Evolutionary conservation across 495 filamentous ascomycete genomes (phyloP), one percentile per base, ranked within the genome.

Genomic region (Staphylotrichum longicolle): DNA sequence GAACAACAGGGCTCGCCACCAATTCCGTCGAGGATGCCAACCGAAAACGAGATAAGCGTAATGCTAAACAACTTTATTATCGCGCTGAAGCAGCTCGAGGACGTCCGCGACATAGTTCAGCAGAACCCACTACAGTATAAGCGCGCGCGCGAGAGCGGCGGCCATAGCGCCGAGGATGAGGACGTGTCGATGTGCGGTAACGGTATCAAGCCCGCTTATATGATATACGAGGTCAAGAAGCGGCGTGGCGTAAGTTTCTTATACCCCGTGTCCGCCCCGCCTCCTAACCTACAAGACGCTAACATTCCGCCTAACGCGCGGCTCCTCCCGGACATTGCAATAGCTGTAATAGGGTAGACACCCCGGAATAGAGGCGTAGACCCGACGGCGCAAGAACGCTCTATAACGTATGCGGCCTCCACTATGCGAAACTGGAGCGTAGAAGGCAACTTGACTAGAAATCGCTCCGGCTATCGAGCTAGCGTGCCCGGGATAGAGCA

Each of bases 291-390:
- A 50, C 40, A 27, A 37, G 50, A 65, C 55, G 57, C 65, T 69
- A 52, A 66, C 60, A 27, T 53, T 8, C 39, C 10, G 27, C 60
- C 6, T 66, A 88, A 87, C 88, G 95, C 70, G 94, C 95, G 62
- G 95, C 95, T 71, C 95, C 95, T 69, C 95, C 95, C 57, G 95
- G 95, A 61, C 85, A 95, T 75, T 98, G 94, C 74, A 95, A 98
- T 77, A 98, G 95, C 75, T 98, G 94, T 81, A 96, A 97, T 75
- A 82, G 94, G 74, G 91, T 93, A 58, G 94, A 98, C 79, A 98
- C 94, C 30, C 94, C 94, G 14, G 94, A 98, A 83, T 98, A 95
- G 94, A 84, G 94, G 68, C 85, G 94, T 67, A 95, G 94, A 35
- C 94, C 94, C 49, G 94, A 98, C 80, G 94, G n/a, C 58, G 94